A percentile compares a stretch with the other conserved stretches of the same genome.
phyloP scores from a whole-genome alignment of 1,284 basidiomycete genomes.

The Cryptococcus sp. region DNA sequence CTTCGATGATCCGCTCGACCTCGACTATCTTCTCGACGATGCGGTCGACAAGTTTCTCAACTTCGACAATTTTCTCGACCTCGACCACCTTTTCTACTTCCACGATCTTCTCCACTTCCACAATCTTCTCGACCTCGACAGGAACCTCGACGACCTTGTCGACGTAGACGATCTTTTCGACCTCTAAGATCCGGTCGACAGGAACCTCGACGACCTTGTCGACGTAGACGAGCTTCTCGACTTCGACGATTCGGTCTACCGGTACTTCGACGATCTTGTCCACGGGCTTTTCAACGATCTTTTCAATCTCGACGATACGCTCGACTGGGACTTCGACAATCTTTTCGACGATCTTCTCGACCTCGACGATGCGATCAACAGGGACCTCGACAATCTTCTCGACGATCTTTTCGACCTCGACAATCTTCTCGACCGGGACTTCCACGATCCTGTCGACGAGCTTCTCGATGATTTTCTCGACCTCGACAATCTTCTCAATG shows the following conservation, averaged over 20 bases:
- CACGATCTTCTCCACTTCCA: slow-evolving; percentile 53
- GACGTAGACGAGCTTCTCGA: slow-evolving; percentile 43
- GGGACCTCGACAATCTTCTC: slow-evolving; percentile 34
- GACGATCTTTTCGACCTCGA: slow-evolving; percentile 46
- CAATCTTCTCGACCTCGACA: slow-evolving; percentile 35
- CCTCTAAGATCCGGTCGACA: slow-evolving; percentile 34
- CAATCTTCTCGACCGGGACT: slow-evolving; percentile 31
- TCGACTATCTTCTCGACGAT: slow-evolving; percentile 40
- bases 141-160: slow-evolving; percentile 49
- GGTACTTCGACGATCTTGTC: slow-evolving; percentile 31
- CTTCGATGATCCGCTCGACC: slow-evolving; percentile 35
- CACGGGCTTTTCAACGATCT: slow-evolving; percentile 47
- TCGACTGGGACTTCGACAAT: slow-evolving; percentile 44
- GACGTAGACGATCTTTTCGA: slow-evolving; percentile 44
- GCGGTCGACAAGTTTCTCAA: slow-evolving; percentile 31
- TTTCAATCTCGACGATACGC: slow-evolving; percentile 34
- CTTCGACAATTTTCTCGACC: slow-evolving; percentile 33
- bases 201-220: slow-evolving; percentile 42
- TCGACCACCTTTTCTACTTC: slow-evolving; percentile 40
- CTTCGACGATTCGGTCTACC: slow-evolving; percentile 42
- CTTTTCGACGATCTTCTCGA: slow-evolving; percentile 29
- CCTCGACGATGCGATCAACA: slow-evolving; percentile 47
- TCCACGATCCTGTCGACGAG: slow-evolving; percentile 39
- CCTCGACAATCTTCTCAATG: slow-evolving; percentile 47
- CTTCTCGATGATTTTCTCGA: slow-evolving; percentile 39